A percentile compares a stretch with the other conserved stretches of the same genome.
Conservation (phyloP, 129 eudicot species). For the Deinandra increscens region DNA sequence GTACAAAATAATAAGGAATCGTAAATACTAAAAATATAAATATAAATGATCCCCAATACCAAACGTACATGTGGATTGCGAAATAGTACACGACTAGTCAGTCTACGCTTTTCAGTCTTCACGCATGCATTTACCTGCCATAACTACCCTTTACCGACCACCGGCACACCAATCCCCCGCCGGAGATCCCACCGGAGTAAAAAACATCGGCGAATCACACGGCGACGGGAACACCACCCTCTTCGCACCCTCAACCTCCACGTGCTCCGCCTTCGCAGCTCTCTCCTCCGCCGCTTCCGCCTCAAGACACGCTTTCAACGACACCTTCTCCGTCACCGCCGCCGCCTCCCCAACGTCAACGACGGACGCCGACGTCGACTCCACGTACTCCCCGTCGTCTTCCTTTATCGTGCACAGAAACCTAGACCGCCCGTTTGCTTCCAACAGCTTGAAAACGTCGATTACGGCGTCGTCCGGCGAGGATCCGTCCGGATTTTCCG, state of each 20-base stretch:
- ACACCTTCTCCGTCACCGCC: constrained; percentile 8
- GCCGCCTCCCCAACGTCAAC: not conserved
- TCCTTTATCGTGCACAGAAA: constrained; percentile 65
- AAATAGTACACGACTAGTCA: not conserved
- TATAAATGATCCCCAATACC: not conserved
- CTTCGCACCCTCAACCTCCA: constrained; percentile 3
- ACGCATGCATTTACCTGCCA: constrained; percentile 19
- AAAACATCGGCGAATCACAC: constrained; percentile 58
- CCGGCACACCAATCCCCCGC: constrained; percentile 16
- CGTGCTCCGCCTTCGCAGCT: constrained; percentile 9
- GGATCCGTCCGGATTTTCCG: not conserved
- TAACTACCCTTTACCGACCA: constrained; percentile 16
- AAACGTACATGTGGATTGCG: not conserved
- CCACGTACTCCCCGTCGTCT: constrained; percentile 60
- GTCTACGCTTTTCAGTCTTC: not conserved
- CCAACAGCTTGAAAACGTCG: constrained; percentile 50
- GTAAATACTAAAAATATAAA: not conserved
- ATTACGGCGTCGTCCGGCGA: constrained; percentile 31
- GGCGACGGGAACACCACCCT: constrained; percentile 54
- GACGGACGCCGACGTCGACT: constrained; percentile 21
- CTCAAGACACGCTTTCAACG: constrained; percentile 34
- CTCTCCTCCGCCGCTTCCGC: constrained; percentile 25
- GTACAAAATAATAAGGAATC: too few relatives aligned
- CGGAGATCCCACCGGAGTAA: constrained; percentile 67
- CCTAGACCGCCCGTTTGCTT: constrained; percentile 52